Base-by-base conservation (phyloP, 2,329 filamentous ascomycete genomes). In the Aspergillus phoenicis region DNA sequence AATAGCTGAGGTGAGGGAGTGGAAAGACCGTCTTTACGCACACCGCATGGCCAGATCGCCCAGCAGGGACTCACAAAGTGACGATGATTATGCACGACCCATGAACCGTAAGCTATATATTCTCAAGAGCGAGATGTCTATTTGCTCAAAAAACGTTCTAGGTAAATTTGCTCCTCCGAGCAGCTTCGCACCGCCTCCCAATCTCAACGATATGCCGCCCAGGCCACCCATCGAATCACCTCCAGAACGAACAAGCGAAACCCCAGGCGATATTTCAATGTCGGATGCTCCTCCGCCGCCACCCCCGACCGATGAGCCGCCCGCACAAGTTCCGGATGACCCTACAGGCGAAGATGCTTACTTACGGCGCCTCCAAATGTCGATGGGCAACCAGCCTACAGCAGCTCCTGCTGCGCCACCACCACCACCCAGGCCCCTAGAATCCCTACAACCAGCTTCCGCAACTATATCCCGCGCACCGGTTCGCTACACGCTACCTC, bases 11-110 rank as follows among this genome's bases (percentile, higher is more conserved):
- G 85, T 93, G 3, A 84, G 86, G 60, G 92, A 96, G 69, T 97
- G 93, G 93, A 96, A 93, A 73, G 86, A 89, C 43, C 80, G 90
- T 39, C 81, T 97, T 13, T 93, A 95, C 74, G 86, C 87, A 13
- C 90, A 93, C 71, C 83, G 87, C 48, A 84, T 83, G 67, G 81
- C 75, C 62, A 77, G 73, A 56, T 77, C 77, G 51, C 72, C 68
- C 28, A 80, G 75, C 58, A 77, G 77, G 65, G 79, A 80, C 63
- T 76, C 81, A 60, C 77, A 80, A 62, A 85, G 82, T 58, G 81
- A 83, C 41, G 81, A 84, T 41, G 78, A 82, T 56, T 76, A 81
- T 57, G 71, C 71, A 53, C 73, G 73, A 39, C 77, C 75, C 57
- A 78, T 78, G 70, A 82, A 78, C 59, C 76, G 82, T 84, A 76